Base-by-base conservation (phyloP, 1,284 basidiomycete genomes). In the Ganoderma meredithae region DNA sequence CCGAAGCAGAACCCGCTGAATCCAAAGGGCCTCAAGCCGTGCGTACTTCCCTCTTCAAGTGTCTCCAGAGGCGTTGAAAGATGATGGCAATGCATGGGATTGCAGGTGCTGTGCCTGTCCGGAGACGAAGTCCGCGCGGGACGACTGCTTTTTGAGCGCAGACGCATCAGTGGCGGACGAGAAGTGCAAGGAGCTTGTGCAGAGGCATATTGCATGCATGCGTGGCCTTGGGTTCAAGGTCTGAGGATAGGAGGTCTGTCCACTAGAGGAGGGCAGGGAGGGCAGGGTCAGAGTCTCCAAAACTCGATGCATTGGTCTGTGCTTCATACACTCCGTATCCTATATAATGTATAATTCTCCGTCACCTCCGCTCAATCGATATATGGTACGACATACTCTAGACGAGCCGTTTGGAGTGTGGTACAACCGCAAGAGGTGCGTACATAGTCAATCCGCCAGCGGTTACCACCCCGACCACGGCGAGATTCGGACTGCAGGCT, bases 91-190 rank as follows among this genome's bases (percentile, higher is more conserved):
- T 25, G 47, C 9, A 9, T 33, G n/a, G 60, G 17, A 25, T 72
- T 55, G 52, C 52, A 96, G 92, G 71, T 99, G 97, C 78, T 99
- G 97, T 76, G 97, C 97, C 58, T 99, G 97, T 80, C 96, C 96
- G 15, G 88, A 96, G 75, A 98, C 96, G 0, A 99, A 99, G 81
- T 88, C 91, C 8, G 87, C 86, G 33, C 87, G 97, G 43, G 97
- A 99, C 81, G 93, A 96, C 74, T 99, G 97, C 82, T 98, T 98
- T 85, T 83, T 99, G 73, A 88, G 90, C 71, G 86, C 85, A 73
- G 89, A 90, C 75, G 81, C 90, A 8, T 87, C 89, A 49, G 88
- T 90, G 71, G 93, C 92, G 5, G 86, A 88, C 68, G 89, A 90
- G 69, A 91, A 92, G 78, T 98, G 97, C 83, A 88, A 86, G 76